Evolutionary conservation across 108 stramenopile genomes (phyloP).

Genomic region (Cyclotella baltica): DNA sequence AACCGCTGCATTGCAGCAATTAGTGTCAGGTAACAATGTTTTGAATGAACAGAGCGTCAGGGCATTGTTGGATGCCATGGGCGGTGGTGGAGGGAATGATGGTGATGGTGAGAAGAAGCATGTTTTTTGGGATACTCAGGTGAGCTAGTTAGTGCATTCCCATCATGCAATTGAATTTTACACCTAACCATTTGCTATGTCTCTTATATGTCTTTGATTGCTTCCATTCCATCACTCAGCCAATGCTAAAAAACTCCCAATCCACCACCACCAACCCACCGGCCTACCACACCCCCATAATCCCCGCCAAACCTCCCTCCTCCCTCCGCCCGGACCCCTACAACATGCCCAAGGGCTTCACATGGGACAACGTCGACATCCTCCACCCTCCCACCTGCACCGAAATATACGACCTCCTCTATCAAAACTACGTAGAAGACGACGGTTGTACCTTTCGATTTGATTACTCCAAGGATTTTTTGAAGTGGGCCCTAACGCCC

Average conservation of each 20-base stretch:
- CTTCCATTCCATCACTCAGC: conserved; percentile 15
- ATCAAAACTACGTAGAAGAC: conserved; percentile 99
- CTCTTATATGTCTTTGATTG: background rate
- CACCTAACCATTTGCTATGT: background rate
- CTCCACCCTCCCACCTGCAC: conserved; percentile 60
- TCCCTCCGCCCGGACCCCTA: conserved; percentile 93
- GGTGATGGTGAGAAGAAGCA: conserved; percentile 61
- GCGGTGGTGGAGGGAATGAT: conserved; percentile 7
- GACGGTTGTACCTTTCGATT: conserved; percentile 98
- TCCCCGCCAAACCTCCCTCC: conserved; percentile 69
- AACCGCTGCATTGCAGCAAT: conserved; percentile 24
- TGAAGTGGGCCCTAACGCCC: conserved; percentile 96
- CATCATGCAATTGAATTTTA: background rate
- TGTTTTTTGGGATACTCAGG: conserved; percentile 99
- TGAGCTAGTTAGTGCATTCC: conserved; percentile 19
- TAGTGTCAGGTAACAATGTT: background rate
- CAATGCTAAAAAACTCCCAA: conserved; percentile 39
- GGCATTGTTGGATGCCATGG: conserved; percentile 24
- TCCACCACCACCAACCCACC: conserved; percentile 46
- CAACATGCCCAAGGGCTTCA: conserved; percentile 97
- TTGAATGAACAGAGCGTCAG: conserved; percentile 1
- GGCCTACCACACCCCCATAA: conserved; percentile 83
- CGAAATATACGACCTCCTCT: conserved; percentile 95
- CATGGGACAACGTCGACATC: conserved; percentile 93
- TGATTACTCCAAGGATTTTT: conserved; percentile 92